These are phyloP conservation scores for Debaryomyces maramus DNA, from an alignment of 805 yeast species.

Conservation along the genomic window DNA sequence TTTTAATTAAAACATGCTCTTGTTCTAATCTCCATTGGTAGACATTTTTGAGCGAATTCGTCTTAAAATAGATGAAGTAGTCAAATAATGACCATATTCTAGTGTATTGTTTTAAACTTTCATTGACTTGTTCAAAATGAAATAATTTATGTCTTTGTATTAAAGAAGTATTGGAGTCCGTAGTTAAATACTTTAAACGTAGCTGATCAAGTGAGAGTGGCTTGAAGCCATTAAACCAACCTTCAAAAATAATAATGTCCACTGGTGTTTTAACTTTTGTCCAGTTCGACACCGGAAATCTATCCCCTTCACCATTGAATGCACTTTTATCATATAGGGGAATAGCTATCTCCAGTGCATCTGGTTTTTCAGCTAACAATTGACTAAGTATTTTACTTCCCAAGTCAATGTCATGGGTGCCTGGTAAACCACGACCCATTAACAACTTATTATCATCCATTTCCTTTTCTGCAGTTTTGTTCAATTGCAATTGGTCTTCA, in stretches of 20 bases:
- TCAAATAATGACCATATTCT: constrained; percentile 61
- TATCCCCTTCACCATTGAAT: constrained; percentile 76
- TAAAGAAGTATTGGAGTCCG: constrained; percentile 15
- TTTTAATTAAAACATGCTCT: constrained; percentile 54
- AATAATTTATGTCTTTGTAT: constrained; percentile 23
- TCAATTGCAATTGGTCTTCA: constrained; percentile 54
- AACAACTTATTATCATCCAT: constrained; percentile 52
- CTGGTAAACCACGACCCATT: constrained; percentile 87
- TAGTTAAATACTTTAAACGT: constrained; percentile 17
- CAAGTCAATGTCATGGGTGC: constrained; percentile 78
- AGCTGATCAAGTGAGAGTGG: constrained; percentile 26
- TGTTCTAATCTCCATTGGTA: constrained; percentile 78
- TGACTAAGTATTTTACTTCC: constrained; percentile 34
- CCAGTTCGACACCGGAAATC: constrained; percentile 48
- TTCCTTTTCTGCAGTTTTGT: constrained; percentile 18
- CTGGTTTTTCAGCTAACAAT: constrained; percentile 19
- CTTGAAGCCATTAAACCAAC: constrained; percentile 88
- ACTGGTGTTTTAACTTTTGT: constrained; percentile 31
- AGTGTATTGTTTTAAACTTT: constrained; percentile 49
- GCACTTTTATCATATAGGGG: constrained; percentile 82
- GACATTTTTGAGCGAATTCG: constrained; percentile 61
- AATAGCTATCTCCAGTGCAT: constrained; percentile 15
- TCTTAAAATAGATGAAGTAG: constrained; percentile 59
- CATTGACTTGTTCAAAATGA: constrained; percentile 48
- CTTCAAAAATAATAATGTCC: constrained; percentile 79